phyloP scores from a whole-genome alignment of 1,139 yeast species.

The Diutina scorzettiae region DNA sequence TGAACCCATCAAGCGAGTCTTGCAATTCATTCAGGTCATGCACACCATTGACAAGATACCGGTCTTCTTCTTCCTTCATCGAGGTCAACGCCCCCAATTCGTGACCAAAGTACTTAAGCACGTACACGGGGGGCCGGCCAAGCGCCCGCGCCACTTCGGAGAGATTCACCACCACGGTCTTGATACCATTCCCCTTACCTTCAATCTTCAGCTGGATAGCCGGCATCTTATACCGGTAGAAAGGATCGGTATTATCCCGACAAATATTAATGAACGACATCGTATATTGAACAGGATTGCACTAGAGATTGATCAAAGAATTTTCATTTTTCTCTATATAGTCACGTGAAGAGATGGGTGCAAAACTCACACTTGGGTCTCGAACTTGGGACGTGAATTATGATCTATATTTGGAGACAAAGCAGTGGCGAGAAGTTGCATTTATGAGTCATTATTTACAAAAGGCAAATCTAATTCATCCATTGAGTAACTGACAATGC shows the following conservation, averaged over 20 bases:
- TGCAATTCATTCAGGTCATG: conserved; percentile 88
- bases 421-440: too few relatives aligned
- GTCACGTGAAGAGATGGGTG: too few relatives aligned
- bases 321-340: too few relatives aligned
- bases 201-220: conserved; percentile 93
- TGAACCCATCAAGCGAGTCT: conserved; percentile 90
- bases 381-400: too few relatives aligned
- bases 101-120: conserved; percentile 88
- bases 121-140: conserved; percentile 84
- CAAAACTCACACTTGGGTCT: too few relatives aligned
- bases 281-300: too few relatives aligned
- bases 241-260: conserved; percentile 96
- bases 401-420: too few relatives aligned
- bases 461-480: too few relatives aligned
- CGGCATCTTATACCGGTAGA: conserved; percentile 99
- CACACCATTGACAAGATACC: conserved; percentile 88
- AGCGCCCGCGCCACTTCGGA: conserved; percentile 91
- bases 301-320: too few relatives aligned
- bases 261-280: conserved; percentile 91
- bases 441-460: too few relatives aligned
- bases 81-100: conserved; percentile 96
- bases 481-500: background rate
- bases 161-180: conserved; percentile 84
- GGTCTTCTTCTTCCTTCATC: conserved; percentile 66
- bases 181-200: conserved; percentile 99